phyloP scores from a whole-genome alignment of 768 basidiomycete genomes.

The Ramaria rubella region DNA sequence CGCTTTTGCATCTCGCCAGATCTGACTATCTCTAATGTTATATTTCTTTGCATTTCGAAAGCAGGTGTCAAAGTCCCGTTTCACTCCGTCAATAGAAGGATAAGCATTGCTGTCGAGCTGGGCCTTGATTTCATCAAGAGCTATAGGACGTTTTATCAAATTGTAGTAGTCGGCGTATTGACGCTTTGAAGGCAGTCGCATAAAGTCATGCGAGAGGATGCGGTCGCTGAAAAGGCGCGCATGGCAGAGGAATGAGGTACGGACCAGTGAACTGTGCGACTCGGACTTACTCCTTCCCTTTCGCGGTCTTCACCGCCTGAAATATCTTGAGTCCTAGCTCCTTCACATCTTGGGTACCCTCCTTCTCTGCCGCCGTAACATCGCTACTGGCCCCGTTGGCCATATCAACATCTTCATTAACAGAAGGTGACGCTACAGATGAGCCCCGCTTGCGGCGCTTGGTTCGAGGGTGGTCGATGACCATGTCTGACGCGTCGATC shows the following conservation, averaged over 20 bases:
- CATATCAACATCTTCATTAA: conserved; percentile 13
- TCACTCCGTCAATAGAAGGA: conserved; percentile 56
- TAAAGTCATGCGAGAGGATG: conserved; percentile 55
- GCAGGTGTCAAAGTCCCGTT: conserved; percentile 66
- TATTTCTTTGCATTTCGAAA: conserved; percentile 79
- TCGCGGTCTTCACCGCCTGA: conserved; percentile 74
- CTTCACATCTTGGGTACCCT: conserved; percentile 24
- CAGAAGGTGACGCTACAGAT: conserved; percentile 5
- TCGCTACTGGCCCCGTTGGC: not conserved
- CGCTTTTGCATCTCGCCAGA: conserved; percentile 77
- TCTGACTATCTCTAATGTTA: conserved; percentile 71
- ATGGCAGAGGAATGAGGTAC: conserved; percentile 9
- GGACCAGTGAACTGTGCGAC: not conserved
- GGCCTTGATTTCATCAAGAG: conserved; percentile 84
- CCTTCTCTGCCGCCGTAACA: not conserved
- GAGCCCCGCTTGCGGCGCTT: conserved; percentile 12
- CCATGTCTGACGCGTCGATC: conserved; percentile 4
- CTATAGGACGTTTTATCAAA: conserved; percentile 74
- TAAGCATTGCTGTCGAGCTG: conserved; percentile 58
- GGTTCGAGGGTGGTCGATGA: conserved; percentile 4
- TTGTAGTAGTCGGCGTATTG: conserved; percentile 83
- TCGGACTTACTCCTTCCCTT: conserved; percentile 76
- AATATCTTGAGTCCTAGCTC: conserved; percentile 68
- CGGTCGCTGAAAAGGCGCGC: conserved; percentile 45
- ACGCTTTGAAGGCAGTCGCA: conserved; percentile 63